Conservation (phyloP, 2,329 filamentous ascomycete genomes). For the Trichoderma atrobrunneum region DNA sequence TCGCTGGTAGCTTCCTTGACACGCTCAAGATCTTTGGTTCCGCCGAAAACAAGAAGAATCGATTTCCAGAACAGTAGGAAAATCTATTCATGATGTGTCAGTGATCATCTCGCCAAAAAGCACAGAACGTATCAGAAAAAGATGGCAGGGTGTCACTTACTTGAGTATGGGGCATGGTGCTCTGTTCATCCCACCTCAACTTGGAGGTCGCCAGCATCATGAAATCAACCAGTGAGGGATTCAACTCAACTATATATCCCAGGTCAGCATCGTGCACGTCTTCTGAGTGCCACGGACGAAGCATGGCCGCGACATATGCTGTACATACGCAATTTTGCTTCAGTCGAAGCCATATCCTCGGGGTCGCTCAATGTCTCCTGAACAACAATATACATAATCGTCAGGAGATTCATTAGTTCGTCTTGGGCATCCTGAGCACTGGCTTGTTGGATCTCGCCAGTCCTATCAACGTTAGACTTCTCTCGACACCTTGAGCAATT, state of each 20-base stretch:
- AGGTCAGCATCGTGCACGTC: constrained; percentile 18
- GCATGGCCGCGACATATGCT: neutral
- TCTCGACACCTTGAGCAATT: neutral
- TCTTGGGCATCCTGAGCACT: constrained; percentile 54
- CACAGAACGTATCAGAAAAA: constrained; percentile 8
- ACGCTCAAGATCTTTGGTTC: constrained; percentile 66
- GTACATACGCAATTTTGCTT: constrained; percentile 50
- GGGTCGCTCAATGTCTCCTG: constrained; percentile 55
- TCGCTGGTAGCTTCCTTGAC: constrained; percentile 72
- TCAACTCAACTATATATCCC: constrained; percentile 47
- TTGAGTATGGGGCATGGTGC: constrained; percentile 59
- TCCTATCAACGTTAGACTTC: constrained; percentile 39
- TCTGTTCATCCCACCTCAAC: constrained; percentile 71
- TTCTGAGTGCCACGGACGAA: neutral
- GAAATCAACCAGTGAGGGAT: constrained; percentile 68
- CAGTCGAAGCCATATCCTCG: constrained; percentile 45
- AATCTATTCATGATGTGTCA: constrained; percentile 47
- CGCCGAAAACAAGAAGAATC: constrained; percentile 80
- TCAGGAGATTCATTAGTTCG: constrained; percentile 61
- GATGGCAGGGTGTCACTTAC: constrained; percentile 38
- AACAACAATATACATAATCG: constrained; percentile 59
- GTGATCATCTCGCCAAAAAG: constrained; percentile 17
- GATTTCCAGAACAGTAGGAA: constrained; percentile 91
- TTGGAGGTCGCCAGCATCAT: constrained; percentile 68
- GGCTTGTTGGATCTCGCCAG: constrained; percentile 44